Evolutionary conservation across 805 yeast species (phyloP).

Genomic region (Sugiyamaella boreocaroliniensis): DNA sequence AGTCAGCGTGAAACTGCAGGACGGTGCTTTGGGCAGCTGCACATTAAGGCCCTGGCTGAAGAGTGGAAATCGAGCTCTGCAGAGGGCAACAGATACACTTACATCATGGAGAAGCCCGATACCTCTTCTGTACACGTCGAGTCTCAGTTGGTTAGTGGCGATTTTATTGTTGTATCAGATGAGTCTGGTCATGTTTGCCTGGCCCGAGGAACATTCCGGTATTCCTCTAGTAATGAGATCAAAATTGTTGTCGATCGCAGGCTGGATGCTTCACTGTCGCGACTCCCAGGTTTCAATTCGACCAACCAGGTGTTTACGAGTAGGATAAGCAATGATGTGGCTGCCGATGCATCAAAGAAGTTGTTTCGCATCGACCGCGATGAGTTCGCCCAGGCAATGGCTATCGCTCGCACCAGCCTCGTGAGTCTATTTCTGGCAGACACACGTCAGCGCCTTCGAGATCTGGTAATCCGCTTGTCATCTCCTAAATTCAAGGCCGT

Average conservation of each 20-base stretch:
- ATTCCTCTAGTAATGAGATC: constrained; percentile 39
- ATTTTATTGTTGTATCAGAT: constrained; percentile 69
- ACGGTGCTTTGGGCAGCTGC: constrained; percentile 47
- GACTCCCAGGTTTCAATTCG: constrained; percentile 38
- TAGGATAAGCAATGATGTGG: constrained; percentile 23
- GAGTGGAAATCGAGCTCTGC: constrained; percentile 6
- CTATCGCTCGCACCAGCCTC: constrained; percentile 69
- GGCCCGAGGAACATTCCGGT: constrained; percentile 52
- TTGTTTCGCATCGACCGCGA: constrained; percentile 72
- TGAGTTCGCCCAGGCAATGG: constrained; percentile 66
- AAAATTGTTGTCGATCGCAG: constrained; percentile 49
- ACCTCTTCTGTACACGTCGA: constrained; percentile 37
- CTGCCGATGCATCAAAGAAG: constrained; percentile 19
- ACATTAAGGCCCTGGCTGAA: constrained; percentile 27
- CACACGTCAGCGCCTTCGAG: constrained; percentile 38
- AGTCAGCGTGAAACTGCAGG: constrained; percentile 60
- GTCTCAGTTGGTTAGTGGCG: constrained; percentile 40
- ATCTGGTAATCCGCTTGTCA: constrained; percentile 47
- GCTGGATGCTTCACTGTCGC: constrained; percentile 40
- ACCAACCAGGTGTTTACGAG: constrained; percentile 47
- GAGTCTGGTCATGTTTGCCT: constrained; percentile 72
- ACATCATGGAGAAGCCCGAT: constrained; percentile 9
- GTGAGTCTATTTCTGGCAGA: constrained; percentile 56
- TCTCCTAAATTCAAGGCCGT: constrained; percentile 38
- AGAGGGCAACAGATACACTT: constrained; percentile 14